Conservation (phyloP, 1,284 basidiomycete species). For the Lentinula novae-zelandiae region DNA sequence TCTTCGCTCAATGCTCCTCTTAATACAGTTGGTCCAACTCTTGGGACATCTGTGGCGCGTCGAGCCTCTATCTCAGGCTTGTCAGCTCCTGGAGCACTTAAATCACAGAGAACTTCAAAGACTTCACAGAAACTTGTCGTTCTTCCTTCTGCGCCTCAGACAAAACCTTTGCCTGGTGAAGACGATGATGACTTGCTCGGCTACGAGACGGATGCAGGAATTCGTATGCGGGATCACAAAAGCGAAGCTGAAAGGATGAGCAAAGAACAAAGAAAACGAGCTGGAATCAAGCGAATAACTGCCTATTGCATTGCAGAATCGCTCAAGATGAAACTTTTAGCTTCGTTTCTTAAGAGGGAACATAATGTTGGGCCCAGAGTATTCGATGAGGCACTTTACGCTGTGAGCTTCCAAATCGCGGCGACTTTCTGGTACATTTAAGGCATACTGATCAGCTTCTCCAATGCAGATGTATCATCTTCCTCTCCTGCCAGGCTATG, state of each 20-base stretch:
- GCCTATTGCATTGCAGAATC: slow-evolving; percentile 86
- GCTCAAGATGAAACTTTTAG: slow-evolving; percentile 77
- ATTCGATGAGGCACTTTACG: slow-evolving; percentile 93
- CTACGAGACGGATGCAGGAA: slow-evolving; percentile 60
- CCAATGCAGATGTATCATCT: slow-evolving; percentile 78
- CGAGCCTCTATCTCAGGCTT: slow-evolving; percentile 32
- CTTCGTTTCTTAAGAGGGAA: slow-evolving; percentile 86
- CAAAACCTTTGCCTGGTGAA: slow-evolving; percentile 64
- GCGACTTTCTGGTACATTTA: neutral
- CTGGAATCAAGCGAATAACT: slow-evolving; percentile 75
- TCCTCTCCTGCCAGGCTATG: slow-evolving; percentile 89
- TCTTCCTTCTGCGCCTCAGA: slow-evolving; percentile 88
- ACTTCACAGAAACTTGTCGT: slow-evolving; percentile 90
- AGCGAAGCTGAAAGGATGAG: slow-evolving; percentile 79
- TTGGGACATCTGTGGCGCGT: slow-evolving; percentile 6
- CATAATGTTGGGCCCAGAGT: slow-evolving; percentile 88
- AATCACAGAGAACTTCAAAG: slow-evolving; percentile 82
- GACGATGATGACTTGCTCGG: slow-evolving; percentile 48
- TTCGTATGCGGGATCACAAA: slow-evolving; percentile 59
- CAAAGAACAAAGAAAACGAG: slow-evolving; percentile 71
- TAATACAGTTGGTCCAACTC: neutral
- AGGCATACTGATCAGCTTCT: neutral
- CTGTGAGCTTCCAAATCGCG: slow-evolving; percentile 48
- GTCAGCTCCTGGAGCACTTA: slow-evolving; percentile 31
- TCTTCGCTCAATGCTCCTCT: slow-evolving; percentile 6